Percentiles rank a stretch among this genome's conserved stretches.
These are phyloP conservation scores for Favolaschia claudopus DNA, from an alignment of 768 basidiomycete species.

Conservation along the genomic window DNA sequence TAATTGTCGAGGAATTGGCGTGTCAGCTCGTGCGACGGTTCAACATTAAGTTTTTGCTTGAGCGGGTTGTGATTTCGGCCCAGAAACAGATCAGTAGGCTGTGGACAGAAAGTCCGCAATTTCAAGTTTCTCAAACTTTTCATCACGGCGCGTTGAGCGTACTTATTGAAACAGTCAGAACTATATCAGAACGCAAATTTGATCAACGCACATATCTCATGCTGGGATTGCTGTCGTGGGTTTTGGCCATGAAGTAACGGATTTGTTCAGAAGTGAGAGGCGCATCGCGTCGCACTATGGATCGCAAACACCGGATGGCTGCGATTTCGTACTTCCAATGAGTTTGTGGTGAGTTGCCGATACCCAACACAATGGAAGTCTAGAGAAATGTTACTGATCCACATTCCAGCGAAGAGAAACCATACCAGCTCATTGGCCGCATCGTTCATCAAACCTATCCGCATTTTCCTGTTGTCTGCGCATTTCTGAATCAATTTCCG, in stretches of 20 bases:
- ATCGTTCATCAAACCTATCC: constrained; percentile 50
- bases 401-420: constrained; percentile 6
- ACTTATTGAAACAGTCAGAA: constrained; percentile 45
- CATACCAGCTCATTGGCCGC: constrained; percentile 54
- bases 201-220: constrained; percentile 67
- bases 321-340: constrained; percentile 85
- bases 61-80: constrained; percentile 75
- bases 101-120: constrained; percentile 71
- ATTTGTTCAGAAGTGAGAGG: constrained; percentile 58
- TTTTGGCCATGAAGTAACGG: constrained; percentile 65
- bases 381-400: constrained; percentile 26
- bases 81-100: constrained; percentile 65
- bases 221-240: constrained; percentile 68
- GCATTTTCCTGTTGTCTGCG: constrained; percentile 51
- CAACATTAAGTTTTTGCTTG: constrained; percentile 55
- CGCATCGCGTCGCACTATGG: constrained; percentile 71
- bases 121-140: constrained; percentile 83
- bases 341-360: constrained; percentile 66
- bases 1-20: constrained; percentile 63
- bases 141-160: constrained; percentile 77
- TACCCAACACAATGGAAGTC: constrained; percentile 56
- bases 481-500: constrained; percentile 17
- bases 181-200: neutral
- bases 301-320: constrained; percentile 71
- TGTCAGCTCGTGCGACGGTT: constrained; percentile 61